These are phyloP conservation scores for Sordariomycetes sp. DNA, from an alignment of 2,329 filamentous ascomycete species.

Conservation along the genomic window DNA sequence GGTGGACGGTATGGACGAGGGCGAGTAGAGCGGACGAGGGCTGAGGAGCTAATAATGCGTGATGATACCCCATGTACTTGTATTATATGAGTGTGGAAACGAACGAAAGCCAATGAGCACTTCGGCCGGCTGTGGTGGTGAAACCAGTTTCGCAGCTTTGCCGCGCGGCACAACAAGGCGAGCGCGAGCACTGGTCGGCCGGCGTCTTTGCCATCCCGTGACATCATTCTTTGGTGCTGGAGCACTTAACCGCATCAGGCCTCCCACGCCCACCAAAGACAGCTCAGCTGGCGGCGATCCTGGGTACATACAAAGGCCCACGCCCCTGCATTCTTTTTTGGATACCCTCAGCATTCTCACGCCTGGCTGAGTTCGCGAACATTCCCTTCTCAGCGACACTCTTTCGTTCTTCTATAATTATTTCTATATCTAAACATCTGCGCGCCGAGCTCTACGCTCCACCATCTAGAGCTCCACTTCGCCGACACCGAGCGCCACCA, in stretches of 20 bases:
- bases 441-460: too few species aligned
- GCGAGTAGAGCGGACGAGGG: not conserved
- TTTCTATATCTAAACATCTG: too few species aligned
- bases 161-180: not conserved
- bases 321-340: not conserved
- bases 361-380: too few species aligned
- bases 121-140: not conserved
- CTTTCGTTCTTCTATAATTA: too few species aligned
- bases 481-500: slow-evolving; percentile 6
- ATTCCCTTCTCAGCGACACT: too few species aligned
- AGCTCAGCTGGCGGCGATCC: not conserved
- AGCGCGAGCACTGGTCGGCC: slow-evolving; percentile 3
- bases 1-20: not conserved
- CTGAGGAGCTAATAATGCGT: not conserved
- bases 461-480: not conserved
- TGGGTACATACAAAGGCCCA: not conserved
- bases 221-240: slow-evolving; percentile 15
- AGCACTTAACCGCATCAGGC: not conserved
- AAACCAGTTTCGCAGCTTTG: not conserved
- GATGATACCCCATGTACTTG: slow-evolving; percentile 6
- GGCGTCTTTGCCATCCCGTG: slow-evolving; percentile 10
- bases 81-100: not conserved
- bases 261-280: not conserved
- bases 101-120: not conserved
- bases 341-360: too few species aligned